phyloP scores from a whole-genome alignment of 2,329 filamentous ascomycete species.

The Alternaria triticina region DNA sequence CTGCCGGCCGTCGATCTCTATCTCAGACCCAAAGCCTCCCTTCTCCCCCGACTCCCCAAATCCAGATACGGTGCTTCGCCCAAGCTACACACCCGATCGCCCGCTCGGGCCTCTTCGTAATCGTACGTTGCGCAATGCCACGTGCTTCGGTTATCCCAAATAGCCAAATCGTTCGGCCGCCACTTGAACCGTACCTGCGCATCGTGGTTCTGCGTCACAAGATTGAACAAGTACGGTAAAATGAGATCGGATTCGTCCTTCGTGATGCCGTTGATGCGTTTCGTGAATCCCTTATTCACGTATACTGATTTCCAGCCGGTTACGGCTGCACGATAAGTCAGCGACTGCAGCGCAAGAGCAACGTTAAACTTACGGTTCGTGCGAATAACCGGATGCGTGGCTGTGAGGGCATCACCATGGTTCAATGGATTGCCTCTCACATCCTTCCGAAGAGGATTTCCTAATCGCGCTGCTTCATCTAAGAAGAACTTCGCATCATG shows the following conservation, averaged over 20 bases:
- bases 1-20: background rate
- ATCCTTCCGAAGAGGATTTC: slow-evolving; percentile 36
- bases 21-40: slow-evolving; percentile 2
- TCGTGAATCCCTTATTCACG: slow-evolving; percentile 43
- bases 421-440: slow-evolving; percentile 61
- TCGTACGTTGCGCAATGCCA: slow-evolving; percentile 70
- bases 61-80: slow-evolving; percentile 64
- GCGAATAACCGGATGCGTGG: slow-evolving; percentile 65
- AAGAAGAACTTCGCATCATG: slow-evolving; percentile 47
- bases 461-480: slow-evolving; percentile 33
- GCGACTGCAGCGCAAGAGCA: background rate
- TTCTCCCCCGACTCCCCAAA: slow-evolving; percentile 49
- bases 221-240: slow-evolving; percentile 52
- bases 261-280: slow-evolving; percentile 55
- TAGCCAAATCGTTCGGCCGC: slow-evolving; percentile 51
- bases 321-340: slow-evolving; percentile 49
- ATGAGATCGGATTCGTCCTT: slow-evolving; percentile 54
- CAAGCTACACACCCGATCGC: slow-evolving; percentile 59
- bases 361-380: slow-evolving; percentile 57
- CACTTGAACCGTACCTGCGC: slow-evolving; percentile 60
- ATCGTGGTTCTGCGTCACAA: slow-evolving; percentile 59
- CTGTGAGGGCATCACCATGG: slow-evolving; percentile 57
- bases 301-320: slow-evolving; percentile 64
- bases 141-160: slow-evolving; percentile 70
- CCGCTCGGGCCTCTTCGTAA: slow-evolving; percentile 62